phyloP scores from a whole-genome alignment of 176 grass and related monocot genomes.

The Musa schizocarpa region DNA sequence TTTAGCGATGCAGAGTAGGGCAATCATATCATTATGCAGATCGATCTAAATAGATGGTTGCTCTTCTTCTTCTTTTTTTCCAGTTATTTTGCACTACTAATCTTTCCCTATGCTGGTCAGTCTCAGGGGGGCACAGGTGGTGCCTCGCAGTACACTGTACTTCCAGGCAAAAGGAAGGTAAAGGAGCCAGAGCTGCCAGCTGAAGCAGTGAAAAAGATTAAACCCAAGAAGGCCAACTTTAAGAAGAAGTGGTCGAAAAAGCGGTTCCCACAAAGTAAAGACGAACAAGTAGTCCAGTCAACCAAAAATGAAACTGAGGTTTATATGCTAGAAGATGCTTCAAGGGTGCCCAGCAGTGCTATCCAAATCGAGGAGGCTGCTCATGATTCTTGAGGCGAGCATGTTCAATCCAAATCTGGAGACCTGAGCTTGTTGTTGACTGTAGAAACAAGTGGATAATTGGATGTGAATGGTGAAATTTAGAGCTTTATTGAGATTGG shows the following conservation, averaged over 20 bases:
- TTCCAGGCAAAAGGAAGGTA: constrained; percentile 50
- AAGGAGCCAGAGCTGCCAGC: constrained; percentile 38
- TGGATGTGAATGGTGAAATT: neutral
- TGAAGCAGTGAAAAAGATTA: constrained; percentile 47
- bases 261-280: constrained; percentile 29
- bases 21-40: neutral
- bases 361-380: neutral
- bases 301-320: constrained; percentile 30
- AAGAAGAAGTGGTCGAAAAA: constrained; percentile 73
- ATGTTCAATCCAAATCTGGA: neutral
- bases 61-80: neutral
- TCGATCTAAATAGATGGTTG: neutral
- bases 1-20: constrained; percentile 75
- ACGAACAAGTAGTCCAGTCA: constrained; percentile 19
- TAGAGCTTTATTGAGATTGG: neutral
- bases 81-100: neutral
- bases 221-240: constrained; percentile 42
- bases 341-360: neutral
- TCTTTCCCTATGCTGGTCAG: constrained; percentile 40
- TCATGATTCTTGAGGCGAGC: neutral
- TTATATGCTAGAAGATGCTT: constrained; percentile 1
- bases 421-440: neutral
- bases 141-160: constrained; percentile 46
- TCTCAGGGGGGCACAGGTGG: constrained; percentile 40
- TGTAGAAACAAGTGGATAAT: neutral